Base-by-base conservation (phyloP, 805 yeast genomes). In the Nakazawaea wickerhamii region DNA sequence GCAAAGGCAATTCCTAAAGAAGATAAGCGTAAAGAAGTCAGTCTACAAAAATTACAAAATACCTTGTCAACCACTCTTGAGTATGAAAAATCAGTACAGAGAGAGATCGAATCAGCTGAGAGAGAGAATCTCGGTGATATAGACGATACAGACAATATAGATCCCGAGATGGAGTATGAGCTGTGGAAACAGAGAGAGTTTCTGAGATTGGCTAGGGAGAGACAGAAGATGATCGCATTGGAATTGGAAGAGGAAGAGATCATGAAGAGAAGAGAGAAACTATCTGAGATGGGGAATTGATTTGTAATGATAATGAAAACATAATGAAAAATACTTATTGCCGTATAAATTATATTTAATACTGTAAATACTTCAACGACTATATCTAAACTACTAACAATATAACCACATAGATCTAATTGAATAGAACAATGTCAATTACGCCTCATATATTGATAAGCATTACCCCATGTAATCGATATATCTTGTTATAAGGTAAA, bases 61-160 rank as follows among this genome's bases (percentile, higher is more conserved):
- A 54, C 46, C 28, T 51, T 49, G 40, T 58, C 50, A 38, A 48
- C 21, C 31, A 43, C 28, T 26, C 40, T 27, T 38, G 55, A 53
- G 44, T 52, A 45, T 41, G 59, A 50, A 35, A 57, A 46, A 46
- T 48, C 26, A 21, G 54, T 40, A 47, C 45, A 39, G 49, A 39
- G 10, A 30, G 51, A 39, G 39, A 53, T 47, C 23, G 45, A 41
- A 6, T 51, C 49, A n/a, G 46, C 47, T 17, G 46, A 51, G 13
- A 45, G 52, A 17, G 59, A 57, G 14, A 54, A 58, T 34, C 42
- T 51, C 17, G 58, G 54, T 3, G 66, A 52, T 0, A 53, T 75
- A 0, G 84, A 80, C 49, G 89, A 81, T 50, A 73, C 81, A 0
- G 86, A 81, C 50, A 78, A 71, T 27, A 30, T 73, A 4, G 79